These are phyloP conservation scores for Phaseolus lunatus DNA, from an alignment of 306 rosid species.

Conservation along the genomic window DNA sequence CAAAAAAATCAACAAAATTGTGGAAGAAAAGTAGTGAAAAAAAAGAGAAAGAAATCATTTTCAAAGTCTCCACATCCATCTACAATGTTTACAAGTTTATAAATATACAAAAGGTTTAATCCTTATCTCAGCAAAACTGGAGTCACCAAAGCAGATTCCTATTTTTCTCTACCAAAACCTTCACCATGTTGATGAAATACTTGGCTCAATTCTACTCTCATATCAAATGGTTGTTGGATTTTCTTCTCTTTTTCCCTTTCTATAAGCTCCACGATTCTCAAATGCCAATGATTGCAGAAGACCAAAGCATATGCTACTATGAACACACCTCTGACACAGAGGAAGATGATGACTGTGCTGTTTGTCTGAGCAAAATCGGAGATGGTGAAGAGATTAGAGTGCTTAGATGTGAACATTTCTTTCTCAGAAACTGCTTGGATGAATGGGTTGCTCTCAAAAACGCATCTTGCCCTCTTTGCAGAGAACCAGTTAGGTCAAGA, in stretches of 20 bases:
- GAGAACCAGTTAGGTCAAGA: constrained; percentile 40
- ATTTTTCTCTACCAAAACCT: background rate
- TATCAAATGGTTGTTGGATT: constrained; percentile 53
- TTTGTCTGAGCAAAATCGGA: constrained; percentile 52
- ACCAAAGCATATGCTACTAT: background rate
- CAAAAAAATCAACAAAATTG: too few relatives aligned
- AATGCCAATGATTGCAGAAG: background rate
- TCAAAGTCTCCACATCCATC: background rate
- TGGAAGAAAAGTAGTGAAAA: too few relatives aligned
- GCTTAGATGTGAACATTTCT: constrained; percentile 56
- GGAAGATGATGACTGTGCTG: constrained; percentile 55
- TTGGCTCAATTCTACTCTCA: constrained; percentile 17
- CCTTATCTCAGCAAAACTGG: background rate
- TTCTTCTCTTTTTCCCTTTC: constrained; percentile 52
- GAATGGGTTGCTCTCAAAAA: constrained; percentile 44
- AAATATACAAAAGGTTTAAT: background rate
- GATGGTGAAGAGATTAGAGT: constrained; percentile 61
- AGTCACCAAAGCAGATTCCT: background rate
- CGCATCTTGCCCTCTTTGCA: constrained; percentile 64
- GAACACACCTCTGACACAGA: background rate
- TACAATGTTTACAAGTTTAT: background rate
- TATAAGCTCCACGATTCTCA: constrained; percentile 11
- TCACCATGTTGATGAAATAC: constrained; percentile 40
- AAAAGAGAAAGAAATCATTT: too few relatives aligned
- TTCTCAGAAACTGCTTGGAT: constrained; percentile 57